Conservation (phyloP, 345 rosid genomes). For the Physaria fendleri region DNA sequence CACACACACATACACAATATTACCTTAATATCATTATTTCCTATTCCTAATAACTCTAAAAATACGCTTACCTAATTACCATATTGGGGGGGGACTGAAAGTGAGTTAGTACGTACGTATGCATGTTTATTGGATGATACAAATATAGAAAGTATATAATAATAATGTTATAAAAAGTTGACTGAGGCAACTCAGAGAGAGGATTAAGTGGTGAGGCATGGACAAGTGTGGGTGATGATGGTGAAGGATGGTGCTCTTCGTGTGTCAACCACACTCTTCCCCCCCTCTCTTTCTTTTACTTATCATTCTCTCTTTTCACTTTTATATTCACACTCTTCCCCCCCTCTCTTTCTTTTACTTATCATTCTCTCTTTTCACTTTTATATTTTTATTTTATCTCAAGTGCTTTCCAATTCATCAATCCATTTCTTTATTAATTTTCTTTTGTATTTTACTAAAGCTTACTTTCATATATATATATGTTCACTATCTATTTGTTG, state of each 20-base stretch:
- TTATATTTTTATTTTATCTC: conserved; percentile 19
- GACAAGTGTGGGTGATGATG: conserved; percentile 30
- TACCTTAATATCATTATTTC: too few relatives aligned
- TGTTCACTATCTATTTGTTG: conserved; percentile 15
- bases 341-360: too few relatives aligned
- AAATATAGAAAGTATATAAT: background rate
- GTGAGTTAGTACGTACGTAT: conserved; percentile 18
- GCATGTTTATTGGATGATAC: conserved; percentile 3
- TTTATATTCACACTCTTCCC: too few relatives aligned
- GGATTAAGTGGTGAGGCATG: conserved; percentile 21
- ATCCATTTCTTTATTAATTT: conserved; percentile 18
- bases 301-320: conserved; percentile 19
- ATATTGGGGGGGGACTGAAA: too few relatives aligned
- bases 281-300: conserved; percentile 28
- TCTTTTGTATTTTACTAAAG: background rate
- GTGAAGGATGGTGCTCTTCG: conserved; percentile 31
- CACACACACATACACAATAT: too few relatives aligned
- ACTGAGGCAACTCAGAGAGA: background rate
- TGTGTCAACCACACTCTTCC: conserved; percentile 38
- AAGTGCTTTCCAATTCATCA: conserved; percentile 34
- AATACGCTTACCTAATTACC: too few relatives aligned
- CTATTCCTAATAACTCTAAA: too few relatives aligned
- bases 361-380: too few relatives aligned
- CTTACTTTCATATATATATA: too few relatives aligned
- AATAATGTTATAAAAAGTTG: background rate